A percentile compares a stretch with the other conserved stretches of the same genome.
These are phyloP conservation scores for Ceratocystis lukuohia DNA, from an alignment of 2,329 filamentous ascomycete genomes.

Conservation along the genomic window DNA sequence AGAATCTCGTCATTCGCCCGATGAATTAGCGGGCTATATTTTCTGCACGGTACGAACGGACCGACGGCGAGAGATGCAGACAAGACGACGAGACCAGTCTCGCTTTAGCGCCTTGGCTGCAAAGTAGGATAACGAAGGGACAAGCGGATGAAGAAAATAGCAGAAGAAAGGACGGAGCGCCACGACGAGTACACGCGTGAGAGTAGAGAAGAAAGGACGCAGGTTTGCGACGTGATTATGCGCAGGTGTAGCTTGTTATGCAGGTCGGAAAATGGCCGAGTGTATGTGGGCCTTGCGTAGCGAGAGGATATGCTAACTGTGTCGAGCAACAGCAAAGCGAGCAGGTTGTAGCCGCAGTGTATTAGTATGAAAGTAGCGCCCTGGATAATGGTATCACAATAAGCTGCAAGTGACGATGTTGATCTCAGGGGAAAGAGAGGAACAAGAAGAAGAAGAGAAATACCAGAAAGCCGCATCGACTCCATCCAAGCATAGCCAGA, in stretches of 20 bases:
- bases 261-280: not conserved
- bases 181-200: not conserved
- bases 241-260: not conserved
- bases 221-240: not conserved
- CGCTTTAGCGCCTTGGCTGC: not conserved
- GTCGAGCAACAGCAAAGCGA: too few relatives aligned
- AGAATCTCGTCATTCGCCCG: not conserved
- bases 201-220: not conserved
- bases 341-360: too few relatives aligned
- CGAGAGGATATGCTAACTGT: too few relatives aligned
- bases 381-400: not conserved
- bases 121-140: too few relatives aligned
- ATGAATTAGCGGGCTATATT: not conserved
- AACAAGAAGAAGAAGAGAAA: not conserved
- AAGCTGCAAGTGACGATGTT: not conserved
- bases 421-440: not conserved
- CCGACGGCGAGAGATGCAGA: not conserved
- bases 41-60: not conserved
- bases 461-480: not conserved
- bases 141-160: not conserved
- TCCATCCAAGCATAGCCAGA: too few relatives aligned
- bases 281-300: too few relatives aligned
- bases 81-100: conserved; percentile 2
- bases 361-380: too few relatives aligned
- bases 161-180: not conserved